Conservation (phyloP, 2,329 filamentous ascomycete genomes). For the Paecilomyces formosus region DNA sequence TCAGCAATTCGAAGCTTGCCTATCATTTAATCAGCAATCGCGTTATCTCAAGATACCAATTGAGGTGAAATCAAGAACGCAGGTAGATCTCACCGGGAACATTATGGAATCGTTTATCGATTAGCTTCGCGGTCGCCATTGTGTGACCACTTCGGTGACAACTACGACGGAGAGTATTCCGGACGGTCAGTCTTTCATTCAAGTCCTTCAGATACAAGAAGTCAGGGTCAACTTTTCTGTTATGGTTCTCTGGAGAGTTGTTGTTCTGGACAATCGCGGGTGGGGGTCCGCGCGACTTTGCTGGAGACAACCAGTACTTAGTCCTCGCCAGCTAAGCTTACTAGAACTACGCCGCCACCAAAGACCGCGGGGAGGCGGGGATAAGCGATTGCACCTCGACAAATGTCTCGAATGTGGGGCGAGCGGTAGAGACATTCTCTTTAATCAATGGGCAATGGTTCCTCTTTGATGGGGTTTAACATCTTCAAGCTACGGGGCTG, state of each 20-base stretch:
- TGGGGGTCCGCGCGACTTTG: not conserved
- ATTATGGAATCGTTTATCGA: constrained; percentile 29
- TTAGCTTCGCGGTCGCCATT: constrained; percentile 30
- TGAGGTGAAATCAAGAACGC: not conserved
- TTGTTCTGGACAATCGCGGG: not conserved
- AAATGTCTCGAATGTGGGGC: not conserved
- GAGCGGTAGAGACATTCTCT: not conserved
- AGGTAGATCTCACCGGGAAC: constrained; percentile 23
- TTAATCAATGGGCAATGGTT: not conserved
- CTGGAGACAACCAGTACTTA: not conserved
- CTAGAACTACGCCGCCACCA: not conserved
- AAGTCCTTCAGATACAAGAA: not conserved
- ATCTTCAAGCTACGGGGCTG: not conserved
- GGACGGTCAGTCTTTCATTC: not conserved
- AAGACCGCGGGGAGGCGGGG: not conserved
- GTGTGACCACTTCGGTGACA: constrained; percentile 5
- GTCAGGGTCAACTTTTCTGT: not conserved
- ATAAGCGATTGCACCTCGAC: not conserved
- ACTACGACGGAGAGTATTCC: not conserved
- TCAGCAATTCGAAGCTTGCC: constrained; percentile 72
- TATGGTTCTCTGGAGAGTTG: not conserved
- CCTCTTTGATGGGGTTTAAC: not conserved
- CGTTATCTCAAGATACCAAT: not conserved
- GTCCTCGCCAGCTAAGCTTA: not conserved
- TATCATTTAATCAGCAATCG: constrained; percentile 22